phyloP scores from a whole-genome alignment of 2,329 filamentous ascomycete species.

The Colletotrichum sp. region DNA sequence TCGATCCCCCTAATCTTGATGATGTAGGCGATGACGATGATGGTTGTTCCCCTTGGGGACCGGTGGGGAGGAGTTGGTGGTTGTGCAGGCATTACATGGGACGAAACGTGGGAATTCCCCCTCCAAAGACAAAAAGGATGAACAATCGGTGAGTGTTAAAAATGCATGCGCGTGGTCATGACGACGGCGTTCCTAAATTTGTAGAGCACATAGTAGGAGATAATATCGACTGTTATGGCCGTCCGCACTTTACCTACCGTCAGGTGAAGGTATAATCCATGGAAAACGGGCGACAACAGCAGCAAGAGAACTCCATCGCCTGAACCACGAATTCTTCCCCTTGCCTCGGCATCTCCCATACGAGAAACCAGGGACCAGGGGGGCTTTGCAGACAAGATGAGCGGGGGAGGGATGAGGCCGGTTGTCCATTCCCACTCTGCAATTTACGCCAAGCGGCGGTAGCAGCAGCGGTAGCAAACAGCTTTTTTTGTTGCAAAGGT shows the following conservation, averaged over 20 bases:
- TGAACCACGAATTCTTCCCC: neutral
- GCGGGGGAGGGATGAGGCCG: neutral
- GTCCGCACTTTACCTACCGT: neutral
- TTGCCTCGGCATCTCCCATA: constrained; percentile 15
- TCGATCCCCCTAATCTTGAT: neutral
- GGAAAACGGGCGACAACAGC: neutral
- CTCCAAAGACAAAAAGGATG: neutral
- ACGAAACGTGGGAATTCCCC: constrained; percentile 9
- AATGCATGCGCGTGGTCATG: neutral
- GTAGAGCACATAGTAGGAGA: neutral
- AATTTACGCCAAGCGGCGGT: neutral
- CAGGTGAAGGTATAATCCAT: constrained; percentile 11
- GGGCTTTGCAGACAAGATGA: neutral
- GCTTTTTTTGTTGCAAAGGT: neutral
- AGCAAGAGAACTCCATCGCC: neutral
- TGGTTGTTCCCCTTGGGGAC: neutral
- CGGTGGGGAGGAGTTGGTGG: neutral
- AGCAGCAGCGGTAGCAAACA: neutral
- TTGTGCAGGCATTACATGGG: neutral
- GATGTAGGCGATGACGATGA: constrained; percentile 5
- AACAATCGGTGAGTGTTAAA: neutral
- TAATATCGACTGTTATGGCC: neutral
- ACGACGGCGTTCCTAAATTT: constrained; percentile 1
- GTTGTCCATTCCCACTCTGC: neutral
- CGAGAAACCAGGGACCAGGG: neutral